phyloP scores from a whole-genome alignment of 2,329 filamentous ascomycete genomes.

The Colletotrichum sp. region DNA sequence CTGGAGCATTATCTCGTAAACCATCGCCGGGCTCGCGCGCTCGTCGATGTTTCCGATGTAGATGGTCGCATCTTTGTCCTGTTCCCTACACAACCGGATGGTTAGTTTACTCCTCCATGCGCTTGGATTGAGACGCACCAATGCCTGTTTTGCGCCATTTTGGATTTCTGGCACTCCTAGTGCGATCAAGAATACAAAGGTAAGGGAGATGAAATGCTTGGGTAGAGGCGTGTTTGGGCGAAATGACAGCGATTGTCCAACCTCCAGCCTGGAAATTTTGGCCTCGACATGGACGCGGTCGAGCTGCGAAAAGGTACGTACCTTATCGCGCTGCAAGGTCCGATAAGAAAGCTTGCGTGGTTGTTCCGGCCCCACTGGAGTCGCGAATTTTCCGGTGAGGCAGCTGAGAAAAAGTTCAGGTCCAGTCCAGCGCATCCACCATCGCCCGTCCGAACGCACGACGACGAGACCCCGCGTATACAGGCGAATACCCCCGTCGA shows the following conservation, averaged over 20 bases:
- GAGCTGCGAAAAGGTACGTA: slow-evolving; percentile 11
- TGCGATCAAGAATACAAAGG: not conserved
- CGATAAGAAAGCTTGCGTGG: slow-evolving; percentile 9
- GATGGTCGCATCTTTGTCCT: slow-evolving; percentile 97
- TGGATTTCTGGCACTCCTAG: slow-evolving; percentile 22
- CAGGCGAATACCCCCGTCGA: not conserved
- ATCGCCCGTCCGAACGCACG: slow-evolving; percentile 8
- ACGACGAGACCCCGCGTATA: slow-evolving; percentile 15
- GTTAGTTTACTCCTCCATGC: slow-evolving; percentile 22
- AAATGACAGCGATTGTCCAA: not conserved
- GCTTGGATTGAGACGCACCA: slow-evolving; percentile 58
- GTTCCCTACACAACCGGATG: slow-evolving; percentile 68
- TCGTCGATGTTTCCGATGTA: slow-evolving; percentile 99
- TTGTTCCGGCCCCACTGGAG: slow-evolving; percentile 14
- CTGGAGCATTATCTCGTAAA: slow-evolving; percentile 99
- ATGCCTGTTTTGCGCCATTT: slow-evolving; percentile 74
- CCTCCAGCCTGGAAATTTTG: slow-evolving; percentile 14
- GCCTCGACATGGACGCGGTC: slow-evolving; percentile 8
- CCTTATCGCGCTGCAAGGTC: not conserved
- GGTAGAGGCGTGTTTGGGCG: not conserved
- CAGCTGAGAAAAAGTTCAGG: slow-evolving; percentile 18
- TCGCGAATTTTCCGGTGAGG: slow-evolving; percentile 8
- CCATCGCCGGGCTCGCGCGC: slow-evolving; percentile 84
- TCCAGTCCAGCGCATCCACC: slow-evolving; percentile 4
- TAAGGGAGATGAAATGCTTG: not conserved